Evolutionary conservation across 441 rosid species (phyloP).

Genomic region (Caryocar brasiliense): DNA sequence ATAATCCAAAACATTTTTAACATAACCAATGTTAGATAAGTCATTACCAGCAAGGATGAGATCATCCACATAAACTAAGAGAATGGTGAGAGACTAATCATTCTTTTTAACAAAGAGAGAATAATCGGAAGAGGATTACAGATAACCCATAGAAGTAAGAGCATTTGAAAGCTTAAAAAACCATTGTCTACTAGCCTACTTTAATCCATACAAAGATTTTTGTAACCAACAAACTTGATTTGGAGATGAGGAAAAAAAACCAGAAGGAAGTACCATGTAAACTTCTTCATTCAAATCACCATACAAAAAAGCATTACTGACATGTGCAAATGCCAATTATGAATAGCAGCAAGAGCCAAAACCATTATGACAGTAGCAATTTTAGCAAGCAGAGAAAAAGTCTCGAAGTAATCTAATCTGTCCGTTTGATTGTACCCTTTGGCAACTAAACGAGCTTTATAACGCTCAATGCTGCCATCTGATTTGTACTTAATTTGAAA

Average conservation of each 20-base stretch:
- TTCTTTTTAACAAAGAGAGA: not conserved
- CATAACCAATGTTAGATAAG: not conserved
- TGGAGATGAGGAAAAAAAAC: not conserved
- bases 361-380: not conserved
- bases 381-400: conserved; percentile 2
- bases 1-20: not conserved
- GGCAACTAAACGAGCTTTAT: conserved; percentile 3
- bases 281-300: conserved; percentile 1
- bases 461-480: not conserved
- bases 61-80: conserved; percentile 5
- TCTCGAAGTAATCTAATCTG: not conserved
- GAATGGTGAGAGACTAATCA: not conserved
- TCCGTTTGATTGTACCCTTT: not conserved
- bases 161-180: not conserved
- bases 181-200: not conserved
- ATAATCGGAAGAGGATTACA: not conserved
- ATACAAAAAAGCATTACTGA: not conserved
- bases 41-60: not conserved
- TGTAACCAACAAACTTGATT: not conserved
- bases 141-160: not conserved
- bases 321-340: not conserved
- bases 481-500: not conserved
- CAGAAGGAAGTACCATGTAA: not conserved
- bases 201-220: not conserved
- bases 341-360: not conserved